Evolutionary conservation across 2,329 filamentous ascomycete genomes (phyloP).

Genomic region (Penicillium oxalicum): DNA sequence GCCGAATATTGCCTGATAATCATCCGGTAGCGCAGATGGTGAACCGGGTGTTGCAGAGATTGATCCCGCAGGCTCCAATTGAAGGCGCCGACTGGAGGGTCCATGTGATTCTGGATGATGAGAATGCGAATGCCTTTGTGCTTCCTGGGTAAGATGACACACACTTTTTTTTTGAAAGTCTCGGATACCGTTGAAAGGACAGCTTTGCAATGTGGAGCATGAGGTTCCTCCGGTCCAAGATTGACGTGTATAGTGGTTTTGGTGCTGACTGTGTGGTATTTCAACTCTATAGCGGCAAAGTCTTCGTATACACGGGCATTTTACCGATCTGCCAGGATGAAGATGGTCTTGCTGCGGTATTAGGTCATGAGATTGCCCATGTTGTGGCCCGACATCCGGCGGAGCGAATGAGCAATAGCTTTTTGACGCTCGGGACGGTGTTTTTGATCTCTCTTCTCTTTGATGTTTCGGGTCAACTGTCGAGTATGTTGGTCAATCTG

Average conservation of each 20-base stretch:
- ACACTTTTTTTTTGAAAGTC: background rate
- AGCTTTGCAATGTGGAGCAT: too few relatives aligned
- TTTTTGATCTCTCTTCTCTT: constrained; percentile 30
- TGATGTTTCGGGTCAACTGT: constrained; percentile 36
- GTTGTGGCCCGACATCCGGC: constrained; percentile 53
- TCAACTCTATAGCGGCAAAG: constrained; percentile 45
- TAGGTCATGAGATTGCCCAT: constrained; percentile 61
- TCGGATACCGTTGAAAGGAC: too few relatives aligned
- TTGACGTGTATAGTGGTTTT: too few relatives aligned
- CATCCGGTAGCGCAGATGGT: constrained; percentile 48
- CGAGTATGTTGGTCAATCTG: constrained; percentile 43
- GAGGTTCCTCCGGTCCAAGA: too few relatives aligned
- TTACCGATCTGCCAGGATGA: constrained; percentile 52
- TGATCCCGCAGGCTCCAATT: constrained; percentile 49
- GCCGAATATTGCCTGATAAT: constrained; percentile 44
- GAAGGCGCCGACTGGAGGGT: constrained; percentile 50
- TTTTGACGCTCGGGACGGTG: constrained; percentile 28
- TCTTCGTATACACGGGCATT: constrained; percentile 60
- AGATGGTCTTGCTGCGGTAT: constrained; percentile 54
- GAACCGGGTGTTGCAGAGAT: constrained; percentile 46
- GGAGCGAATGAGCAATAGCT: constrained; percentile 48
- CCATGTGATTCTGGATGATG: constrained; percentile 50
- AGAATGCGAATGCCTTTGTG: constrained; percentile 56
- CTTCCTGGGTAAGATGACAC: constrained; percentile 45
- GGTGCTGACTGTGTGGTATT: constrained; percentile 2